These are phyloP conservation scores for Przewalskia tangutica DNA, from an alignment of 257 asterid species.

Conservation along the genomic window DNA sequence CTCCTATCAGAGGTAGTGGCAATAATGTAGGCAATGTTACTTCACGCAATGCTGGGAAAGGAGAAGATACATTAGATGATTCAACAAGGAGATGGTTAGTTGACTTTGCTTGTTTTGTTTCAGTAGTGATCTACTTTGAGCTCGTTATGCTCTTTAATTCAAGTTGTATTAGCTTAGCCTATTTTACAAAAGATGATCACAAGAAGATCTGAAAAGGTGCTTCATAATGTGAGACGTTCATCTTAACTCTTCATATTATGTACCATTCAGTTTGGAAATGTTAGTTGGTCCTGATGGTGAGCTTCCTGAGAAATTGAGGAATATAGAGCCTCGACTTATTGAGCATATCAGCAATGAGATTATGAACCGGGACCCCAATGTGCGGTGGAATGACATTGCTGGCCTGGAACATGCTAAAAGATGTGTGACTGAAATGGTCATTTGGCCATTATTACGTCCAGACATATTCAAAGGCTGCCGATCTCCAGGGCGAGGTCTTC, in stretches of 20 bases:
- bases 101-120: not conserved
- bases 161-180: not conserved
- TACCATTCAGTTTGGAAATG: slow-evolving; percentile 65
- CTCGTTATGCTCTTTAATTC: not conserved
- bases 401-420: slow-evolving; percentile 99
- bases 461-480: slow-evolving; percentile 97
- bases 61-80: slow-evolving; percentile 78
- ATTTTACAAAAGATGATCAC: not conserved
- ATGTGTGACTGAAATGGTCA: slow-evolving; percentile 98
- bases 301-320: slow-evolving; percentile 93
- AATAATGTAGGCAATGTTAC: slow-evolving; percentile 49
- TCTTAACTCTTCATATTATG: not conserved
- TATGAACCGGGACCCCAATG: slow-evolving; percentile 97
- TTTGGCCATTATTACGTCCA: slow-evolving; percentile 96
- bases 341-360: slow-evolving; percentile 98
- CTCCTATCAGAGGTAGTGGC: slow-evolving; percentile 84
- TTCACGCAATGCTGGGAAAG: slow-evolving; percentile 63
- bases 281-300: slow-evolving; percentile 95
- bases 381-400: slow-evolving; percentile 98
- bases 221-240: not conserved
- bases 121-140: not conserved
- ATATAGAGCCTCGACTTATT: slow-evolving; percentile 88
- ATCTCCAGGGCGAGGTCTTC: slow-evolving; percentile 99
- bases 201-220: not conserved
- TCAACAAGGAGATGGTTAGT: slow-evolving; percentile 78